A percentile compares a stretch with the other conserved stretches of the same genome.
Conservation (phyloP, 345 rosid genomes). For the Heritiera littoralis region DNA sequence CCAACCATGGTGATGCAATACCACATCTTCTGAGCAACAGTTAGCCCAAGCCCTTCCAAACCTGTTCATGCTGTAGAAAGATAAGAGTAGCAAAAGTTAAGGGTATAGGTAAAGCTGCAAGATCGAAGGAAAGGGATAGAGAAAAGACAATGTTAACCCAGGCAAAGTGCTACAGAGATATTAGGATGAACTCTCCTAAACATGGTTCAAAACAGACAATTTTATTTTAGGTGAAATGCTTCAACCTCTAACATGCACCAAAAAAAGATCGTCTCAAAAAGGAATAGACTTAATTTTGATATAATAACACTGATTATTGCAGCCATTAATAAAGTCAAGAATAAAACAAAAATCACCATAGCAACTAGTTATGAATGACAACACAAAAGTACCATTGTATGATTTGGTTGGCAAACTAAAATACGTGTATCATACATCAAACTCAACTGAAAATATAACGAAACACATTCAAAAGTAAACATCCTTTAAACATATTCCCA, state of each 20-base stretch:
- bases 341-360: not conserved
- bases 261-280: not conserved
- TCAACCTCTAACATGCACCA: not conserved
- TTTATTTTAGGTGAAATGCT: not conserved
- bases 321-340: not conserved
- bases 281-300: not conserved
- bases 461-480: not conserved
- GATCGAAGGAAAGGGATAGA: not conserved
- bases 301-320: not conserved
- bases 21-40: conserved; percentile 70
- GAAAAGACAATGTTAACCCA: not conserved
- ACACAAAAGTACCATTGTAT: not conserved
- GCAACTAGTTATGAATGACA: not conserved
- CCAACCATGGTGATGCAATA: conserved; percentile 55
- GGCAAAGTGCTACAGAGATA: not conserved
- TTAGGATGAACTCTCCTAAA: not conserved
- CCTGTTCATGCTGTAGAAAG: conserved; percentile 75
- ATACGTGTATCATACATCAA: not conserved
- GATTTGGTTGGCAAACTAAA: not conserved
- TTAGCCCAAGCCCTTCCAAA: conserved; percentile 91
- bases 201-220: not conserved
- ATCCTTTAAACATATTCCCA: not conserved
- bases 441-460: not conserved
- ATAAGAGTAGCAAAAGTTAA: conserved; percentile 14
- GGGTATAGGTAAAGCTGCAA: not conserved